Base-by-base conservation (phyloP, 169 alveolate genomes). In the Miamiensis avidus region DNA sequence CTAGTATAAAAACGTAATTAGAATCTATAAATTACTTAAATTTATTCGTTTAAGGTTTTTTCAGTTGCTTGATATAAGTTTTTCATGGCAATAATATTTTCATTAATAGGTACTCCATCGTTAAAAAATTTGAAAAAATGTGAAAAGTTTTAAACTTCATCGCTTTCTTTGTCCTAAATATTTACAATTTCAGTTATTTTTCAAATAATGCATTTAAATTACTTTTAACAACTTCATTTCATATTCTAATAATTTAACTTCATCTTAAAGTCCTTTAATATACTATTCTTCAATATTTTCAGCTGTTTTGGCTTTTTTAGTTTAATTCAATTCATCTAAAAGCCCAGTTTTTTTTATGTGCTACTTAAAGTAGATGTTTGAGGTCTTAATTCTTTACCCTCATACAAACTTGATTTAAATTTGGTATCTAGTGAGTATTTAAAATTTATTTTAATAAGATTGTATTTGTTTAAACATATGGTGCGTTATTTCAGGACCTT, bases 71-170 rank as follows among this genome's bases (percentile, higher is more conserved):
- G 27, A 65, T 79, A 79, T 34, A 79, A 33, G 29, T 79, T 79
- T 64, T 79, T 79, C 84, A 79, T 79, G 34, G 84, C 84, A 49
- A 79, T 79, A 65, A 79, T 79, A 65, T 79, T 79, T 69, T 79
- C 84, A 49, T 79, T 79, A 29, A 79, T 79, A 79, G 84, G 84
- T 34, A 79, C 64, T 34, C 84, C 84, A 79, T 79, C 84, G 29
- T 79, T 79, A 65, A 79, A 79, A 64, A 34, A 79, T n/a, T 79
- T 79, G 64, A 79, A 79, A 32, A 79, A 79, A 0, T 65, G 65
- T 28, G 84, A 34, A 49, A 79, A 79, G 29, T 34, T 79, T 11
- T 69, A 34, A 34, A 34, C 28, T 79, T 79, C 84, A 29, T 79
- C 84, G 0, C 76, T 49, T 64, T 79, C 84, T 79, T 79, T 79